Conservation (phyloP, 495 filamentous ascomycete species). For the Physcia stellaris region DNA sequence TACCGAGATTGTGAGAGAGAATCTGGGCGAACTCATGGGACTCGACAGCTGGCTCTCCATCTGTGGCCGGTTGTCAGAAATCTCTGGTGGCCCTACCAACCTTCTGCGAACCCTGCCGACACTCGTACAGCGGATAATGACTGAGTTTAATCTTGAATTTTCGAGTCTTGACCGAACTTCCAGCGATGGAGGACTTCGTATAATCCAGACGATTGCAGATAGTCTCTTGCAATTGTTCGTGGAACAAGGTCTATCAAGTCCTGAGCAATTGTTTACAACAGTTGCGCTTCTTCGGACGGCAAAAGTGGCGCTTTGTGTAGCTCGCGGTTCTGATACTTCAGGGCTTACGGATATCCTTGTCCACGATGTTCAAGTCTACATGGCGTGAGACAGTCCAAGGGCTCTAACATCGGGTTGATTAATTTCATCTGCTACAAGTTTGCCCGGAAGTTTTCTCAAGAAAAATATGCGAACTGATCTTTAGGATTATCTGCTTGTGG, state of each 20-base stretch:
- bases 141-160: constrained; percentile 7
- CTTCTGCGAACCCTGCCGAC: constrained; percentile 2
- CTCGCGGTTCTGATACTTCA: not conserved
- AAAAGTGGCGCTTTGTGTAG: not conserved
- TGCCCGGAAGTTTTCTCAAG: too few species aligned
- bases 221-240: not conserved
- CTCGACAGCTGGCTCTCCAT: constrained; percentile 9
- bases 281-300: not conserved
- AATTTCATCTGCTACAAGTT: too few species aligned
- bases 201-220: not conserved
- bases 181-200: constrained; percentile 4
- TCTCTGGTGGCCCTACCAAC: constrained; percentile 2
- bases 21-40: constrained; percentile 3
- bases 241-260: not conserved
- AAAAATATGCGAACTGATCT: too few species aligned
- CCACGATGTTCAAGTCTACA: not conserved
- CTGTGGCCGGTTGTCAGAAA: constrained; percentile 4
- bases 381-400: too few species aligned
- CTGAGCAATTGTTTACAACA: not conserved
- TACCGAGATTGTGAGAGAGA: not conserved
- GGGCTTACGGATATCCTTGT: not conserved
- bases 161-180: constrained; percentile 2
- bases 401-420: too few species aligned
- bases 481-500: too few species aligned
- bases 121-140: constrained; percentile 6